A percentile compares a stretch with the other conserved stretches of the same genome.
These are phyloP conservation scores for Cnidoscolus chayamansa DNA, from an alignment of 441 rosid genomes.

Conservation along the genomic window DNA sequence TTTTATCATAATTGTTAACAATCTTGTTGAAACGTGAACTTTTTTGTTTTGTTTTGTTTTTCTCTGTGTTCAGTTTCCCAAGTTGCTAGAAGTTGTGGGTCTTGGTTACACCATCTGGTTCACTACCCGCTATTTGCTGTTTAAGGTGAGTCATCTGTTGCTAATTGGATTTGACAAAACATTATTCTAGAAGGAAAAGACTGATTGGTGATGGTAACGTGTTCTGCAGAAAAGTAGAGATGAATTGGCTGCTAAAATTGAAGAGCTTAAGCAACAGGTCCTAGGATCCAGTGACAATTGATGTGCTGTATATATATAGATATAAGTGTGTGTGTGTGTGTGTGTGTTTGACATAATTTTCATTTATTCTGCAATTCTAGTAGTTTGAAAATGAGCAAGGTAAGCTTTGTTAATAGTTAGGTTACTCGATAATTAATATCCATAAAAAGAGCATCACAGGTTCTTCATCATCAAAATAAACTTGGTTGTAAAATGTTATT, in stretches of 20 bases:
- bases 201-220: conserved; percentile 2
- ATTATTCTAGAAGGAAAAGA: not conserved
- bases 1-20: not conserved
- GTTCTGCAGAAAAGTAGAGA: conserved; percentile 63
- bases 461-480: too few species aligned
- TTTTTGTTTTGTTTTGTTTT: not conserved
- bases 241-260: conserved; percentile 55
- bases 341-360: conserved; percentile 1
- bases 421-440: not conserved
- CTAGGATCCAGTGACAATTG: conserved; percentile 59
- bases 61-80: conserved; percentile 54
- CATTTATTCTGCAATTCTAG: not conserved
- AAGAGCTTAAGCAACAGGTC: conserved; percentile 65
- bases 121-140: conserved; percentile 62
- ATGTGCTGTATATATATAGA: not conserved
- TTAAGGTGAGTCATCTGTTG: conserved; percentile 48
- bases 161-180: not conserved
- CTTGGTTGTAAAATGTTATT: too few species aligned
- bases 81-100: conserved; percentile 85
- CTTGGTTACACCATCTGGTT: conserved; percentile 86
- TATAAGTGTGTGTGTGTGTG: too few species aligned
- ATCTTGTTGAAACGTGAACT: not conserved
- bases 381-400: not conserved
- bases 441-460: too few species aligned
- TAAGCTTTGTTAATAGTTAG: conserved; percentile 15